Conservation (phyloP, 345 rosid species). For the Citrus inodora region DNA sequence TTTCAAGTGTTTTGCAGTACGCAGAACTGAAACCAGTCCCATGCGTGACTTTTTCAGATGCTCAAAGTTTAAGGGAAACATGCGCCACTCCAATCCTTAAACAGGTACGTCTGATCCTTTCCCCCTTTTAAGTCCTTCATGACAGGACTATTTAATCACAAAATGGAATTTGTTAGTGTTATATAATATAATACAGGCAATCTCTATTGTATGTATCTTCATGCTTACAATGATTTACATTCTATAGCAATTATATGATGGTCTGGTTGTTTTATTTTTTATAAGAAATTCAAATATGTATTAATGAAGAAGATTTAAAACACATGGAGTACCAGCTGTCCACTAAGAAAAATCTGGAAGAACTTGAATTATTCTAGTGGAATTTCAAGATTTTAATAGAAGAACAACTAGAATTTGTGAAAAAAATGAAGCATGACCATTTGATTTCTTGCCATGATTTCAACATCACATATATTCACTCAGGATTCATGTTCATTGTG, state of each 20-base stretch:
- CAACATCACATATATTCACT: neutral
- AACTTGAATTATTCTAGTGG: neutral
- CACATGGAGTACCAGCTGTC: no score
- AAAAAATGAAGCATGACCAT: neutral
- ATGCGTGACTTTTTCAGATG: conserved; percentile 80
- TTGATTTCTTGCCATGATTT: conserved; percentile 6
- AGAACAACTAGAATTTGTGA: neutral
- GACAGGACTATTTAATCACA: neutral
- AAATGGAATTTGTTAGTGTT: neutral
- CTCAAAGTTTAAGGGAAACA: conserved; percentile 62
- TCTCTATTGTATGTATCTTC: no score
- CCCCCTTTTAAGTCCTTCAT: neutral
- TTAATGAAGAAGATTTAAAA: no score
- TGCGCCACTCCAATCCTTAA: conserved; percentile 83
- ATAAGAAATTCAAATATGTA: no score
- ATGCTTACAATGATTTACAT: neutral
- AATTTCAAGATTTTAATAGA: neutral
- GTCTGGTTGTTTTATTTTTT: no score
- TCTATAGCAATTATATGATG: neutral
- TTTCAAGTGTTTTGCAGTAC: conserved; percentile 47
- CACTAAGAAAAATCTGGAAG: neutral
- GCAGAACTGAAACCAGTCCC: conserved; percentile 98
- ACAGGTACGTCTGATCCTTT: conserved; percentile 46
- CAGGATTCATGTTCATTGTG: neutral
- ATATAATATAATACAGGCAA: neutral